Evolutionary conservation across 768 basidiomycete genomes (phyloP).

Genomic region (Leccinum boreale): DNA sequence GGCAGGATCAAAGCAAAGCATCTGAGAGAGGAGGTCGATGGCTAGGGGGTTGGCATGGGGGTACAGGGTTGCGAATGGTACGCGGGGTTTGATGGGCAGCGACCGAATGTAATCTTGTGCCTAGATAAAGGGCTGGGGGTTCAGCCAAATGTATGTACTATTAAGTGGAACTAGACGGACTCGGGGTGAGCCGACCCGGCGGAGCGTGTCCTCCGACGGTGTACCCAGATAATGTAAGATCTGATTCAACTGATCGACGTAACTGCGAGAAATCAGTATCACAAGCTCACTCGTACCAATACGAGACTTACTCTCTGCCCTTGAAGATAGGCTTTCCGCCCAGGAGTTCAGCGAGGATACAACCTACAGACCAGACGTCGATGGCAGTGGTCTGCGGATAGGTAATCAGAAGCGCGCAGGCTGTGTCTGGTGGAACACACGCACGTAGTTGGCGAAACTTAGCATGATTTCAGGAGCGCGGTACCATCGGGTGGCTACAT

Average conservation of each 20-base stretch:
- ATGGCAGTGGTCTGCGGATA: conserved; percentile 74
- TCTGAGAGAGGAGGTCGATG: conserved; percentile 86
- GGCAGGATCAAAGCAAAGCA: conserved; percentile 95
- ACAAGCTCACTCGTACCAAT: neutral
- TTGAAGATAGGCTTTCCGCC: conserved; percentile 96
- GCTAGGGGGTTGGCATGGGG: conserved; percentile 93
- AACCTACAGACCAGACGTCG: conserved; percentile 96
- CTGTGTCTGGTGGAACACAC: conserved; percentile 23
- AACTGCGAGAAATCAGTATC: conserved; percentile 44
- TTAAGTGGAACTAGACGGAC: conserved; percentile 41
- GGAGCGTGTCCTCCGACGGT: conserved; percentile 92
- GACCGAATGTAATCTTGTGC: conserved; percentile 98
- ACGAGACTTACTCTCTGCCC: conserved; percentile 79
- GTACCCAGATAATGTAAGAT: conserved; percentile 98
- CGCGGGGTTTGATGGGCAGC: conserved; percentile 92
- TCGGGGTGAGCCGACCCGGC: conserved; percentile 92
- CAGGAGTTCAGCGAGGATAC: conserved; percentile 89
- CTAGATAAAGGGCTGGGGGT: conserved; percentile 38
- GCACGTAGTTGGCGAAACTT: conserved; percentile 90
- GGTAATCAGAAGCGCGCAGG: conserved; percentile 13
- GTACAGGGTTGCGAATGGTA: conserved; percentile 88
- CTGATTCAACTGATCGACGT: conserved; percentile 98
- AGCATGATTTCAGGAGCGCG: conserved; percentile 99
- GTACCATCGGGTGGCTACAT: conserved; percentile 99
- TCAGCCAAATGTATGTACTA: neutral